phyloP scores from a whole-genome alignment of 805 yeast genomes.

The Cyberlindnera misumaiensis region DNA sequence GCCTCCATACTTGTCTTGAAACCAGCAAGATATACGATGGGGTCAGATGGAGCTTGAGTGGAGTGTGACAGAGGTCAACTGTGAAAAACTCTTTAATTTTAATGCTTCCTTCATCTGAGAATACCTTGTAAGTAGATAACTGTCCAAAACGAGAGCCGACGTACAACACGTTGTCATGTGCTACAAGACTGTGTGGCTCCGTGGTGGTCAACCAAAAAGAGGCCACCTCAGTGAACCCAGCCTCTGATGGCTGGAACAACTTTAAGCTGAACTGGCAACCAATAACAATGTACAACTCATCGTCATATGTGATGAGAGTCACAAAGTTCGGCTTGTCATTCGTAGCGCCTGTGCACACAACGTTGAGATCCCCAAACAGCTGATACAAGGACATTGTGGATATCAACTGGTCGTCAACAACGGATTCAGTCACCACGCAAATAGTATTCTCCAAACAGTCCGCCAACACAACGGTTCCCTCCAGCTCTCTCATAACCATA shows the following conservation, averaged over 20 bases:
- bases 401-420: neutral
- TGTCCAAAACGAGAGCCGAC: slow-evolving; percentile 21
- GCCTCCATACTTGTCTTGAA: slow-evolving; percentile 17
- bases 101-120: neutral
- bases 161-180: slow-evolving; percentile 9
- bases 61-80: slow-evolving; percentile 10
- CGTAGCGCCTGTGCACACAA: slow-evolving; percentile 3
- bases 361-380: slow-evolving; percentile 8
- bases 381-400: slow-evolving; percentile 3
- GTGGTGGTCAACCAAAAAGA: neutral
- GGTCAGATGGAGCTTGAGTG: slow-evolving; percentile 12
- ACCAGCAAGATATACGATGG: slow-evolving; percentile 12
- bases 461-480: slow-evolving; percentile 10
- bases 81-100: neutral
- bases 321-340: slow-evolving; percentile 11
- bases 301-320: slow-evolving; percentile 11
- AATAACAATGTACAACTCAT: slow-evolving; percentile 4
- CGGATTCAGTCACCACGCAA: slow-evolving; percentile 7
- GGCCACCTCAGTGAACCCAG: neutral
- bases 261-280: slow-evolving; percentile 4
- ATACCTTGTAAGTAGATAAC: slow-evolving; percentile 4
- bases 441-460: slow-evolving; percentile 15
- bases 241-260: slow-evolving; percentile 4
- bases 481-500: slow-evolving; percentile 3
- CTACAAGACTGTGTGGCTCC: slow-evolving; percentile 19